Base-by-base conservation (phyloP, 768 basidiomycete genomes). In the Wakefieldia striispora region DNA sequence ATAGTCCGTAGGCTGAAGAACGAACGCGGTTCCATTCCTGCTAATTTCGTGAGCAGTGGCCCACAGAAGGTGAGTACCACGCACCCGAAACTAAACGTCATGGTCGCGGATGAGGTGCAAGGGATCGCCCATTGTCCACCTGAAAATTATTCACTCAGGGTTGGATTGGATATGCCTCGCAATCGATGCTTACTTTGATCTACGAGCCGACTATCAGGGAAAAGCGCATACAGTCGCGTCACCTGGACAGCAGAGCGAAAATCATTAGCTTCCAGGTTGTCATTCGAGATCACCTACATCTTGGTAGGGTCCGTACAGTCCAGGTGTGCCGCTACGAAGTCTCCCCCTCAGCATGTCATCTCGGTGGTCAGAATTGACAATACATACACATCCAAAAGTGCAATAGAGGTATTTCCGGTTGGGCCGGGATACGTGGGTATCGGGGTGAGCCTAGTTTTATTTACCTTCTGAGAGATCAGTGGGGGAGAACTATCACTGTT, bases 81-180 rank as follows among this genome's bases (percentile, higher is more conserved):
- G 40, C 54, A 86, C 88, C 84, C 85, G 58, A 91, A 88, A 26
- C 76, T 80, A 56, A 91, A 83, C 0, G 83, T 68, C 50, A 91
- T 74, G 0, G 77, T 74, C 33, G 76, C 66, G 11, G 72, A 68
- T 1, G 81, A 83, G 42, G 81, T 74, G 51, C 89, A 91, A 8
- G 89, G 89, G 29, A 91, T 65, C 17, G 76, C 86, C 86, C 88
- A 91, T 67, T 82, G 84, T 6, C 89, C 89, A 45, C 57, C 81
- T 77, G 51, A 40, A 26, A 2, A 36, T 39, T 1, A 46, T 36
- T 49, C 24, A 50, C 29, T 45, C 10, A 29, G 29, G 35, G 17
- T 36, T 41, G 41, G 11, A 21, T 43, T 12, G 4, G 34, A 29
- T 7, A 47, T n/a, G 21, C 33, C 11, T 14, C 12, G 9, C 3